Evolutionary conservation across 176 grass and related monocot species (phyloP).

Genomic region (Alloteropsis semialata): DNA sequence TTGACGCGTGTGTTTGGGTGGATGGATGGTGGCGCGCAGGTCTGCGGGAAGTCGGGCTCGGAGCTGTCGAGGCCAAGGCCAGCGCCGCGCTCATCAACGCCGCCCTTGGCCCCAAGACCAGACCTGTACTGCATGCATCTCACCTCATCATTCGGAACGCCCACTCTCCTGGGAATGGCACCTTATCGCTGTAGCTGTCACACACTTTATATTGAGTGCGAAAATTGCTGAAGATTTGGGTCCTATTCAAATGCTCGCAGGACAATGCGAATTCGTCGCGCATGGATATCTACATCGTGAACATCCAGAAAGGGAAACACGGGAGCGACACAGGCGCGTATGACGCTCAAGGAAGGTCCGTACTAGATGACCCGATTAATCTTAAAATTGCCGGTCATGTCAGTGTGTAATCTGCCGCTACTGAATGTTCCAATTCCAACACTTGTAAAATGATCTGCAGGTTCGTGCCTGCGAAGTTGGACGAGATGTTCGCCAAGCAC

Average conservation of each 20-base stretch:
- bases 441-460: not conserved
- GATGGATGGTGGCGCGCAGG: conserved; percentile 12
- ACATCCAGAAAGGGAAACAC: conserved; percentile 73
- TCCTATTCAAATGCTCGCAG: conserved; percentile 16
- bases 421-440: too few species aligned
- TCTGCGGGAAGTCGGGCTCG: conserved; percentile 36
- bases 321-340: conserved; percentile 58
- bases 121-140: conserved; percentile 23
- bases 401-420: not conserved
- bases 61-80: not conserved
- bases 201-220: not conserved
- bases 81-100: conserved; percentile 41
- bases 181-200: too few species aligned
- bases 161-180: too few species aligned
- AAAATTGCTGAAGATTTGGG: not conserved
- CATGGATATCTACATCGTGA: conserved; percentile 63
- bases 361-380: rapidly evolving
- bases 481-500: conserved; percentile 68
- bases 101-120: conserved; percentile 48
- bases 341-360: conserved; percentile 62
- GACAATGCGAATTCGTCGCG: conserved; percentile 29
- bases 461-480: conserved; percentile 60
- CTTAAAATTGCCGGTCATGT: not conserved
- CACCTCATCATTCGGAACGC: not conserved
- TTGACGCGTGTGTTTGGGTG: not conserved